These are phyloP conservation scores for Pseudomassariella vexata DNA, from an alignment of 2,329 filamentous ascomycete species.

Conservation along the genomic window DNA sequence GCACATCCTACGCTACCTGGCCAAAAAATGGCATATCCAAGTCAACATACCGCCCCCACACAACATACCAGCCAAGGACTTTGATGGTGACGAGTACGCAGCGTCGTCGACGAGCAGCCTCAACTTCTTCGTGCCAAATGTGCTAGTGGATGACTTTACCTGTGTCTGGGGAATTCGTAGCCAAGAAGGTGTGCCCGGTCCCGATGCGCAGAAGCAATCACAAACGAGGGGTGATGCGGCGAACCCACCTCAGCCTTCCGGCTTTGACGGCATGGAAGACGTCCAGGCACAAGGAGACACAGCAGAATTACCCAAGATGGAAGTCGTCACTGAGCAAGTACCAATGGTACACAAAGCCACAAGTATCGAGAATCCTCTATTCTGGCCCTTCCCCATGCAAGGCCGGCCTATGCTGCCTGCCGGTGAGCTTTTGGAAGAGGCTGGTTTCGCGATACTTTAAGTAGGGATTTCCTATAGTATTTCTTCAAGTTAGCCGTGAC, in stretches of 20 bases:
- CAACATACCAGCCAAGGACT: slow-evolving; percentile 25
- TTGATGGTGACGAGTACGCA: slow-evolving; percentile 32
- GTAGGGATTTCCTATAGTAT: too few relatives aligned
- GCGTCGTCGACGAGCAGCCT: slow-evolving; percentile 45
- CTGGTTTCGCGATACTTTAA: slow-evolving; percentile 43
- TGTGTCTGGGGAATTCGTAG: slow-evolving; percentile 35
- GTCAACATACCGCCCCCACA: slow-evolving; percentile 32
- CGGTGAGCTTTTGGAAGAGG: slow-evolving; percentile 40
- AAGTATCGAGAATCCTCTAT: slow-evolving; percentile 46
- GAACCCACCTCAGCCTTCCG: background rate
- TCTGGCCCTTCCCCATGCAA: slow-evolving; percentile 58
- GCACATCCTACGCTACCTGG: slow-evolving; percentile 52
- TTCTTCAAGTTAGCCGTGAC: too few relatives aligned
- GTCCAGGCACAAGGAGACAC: slow-evolving; percentile 7
- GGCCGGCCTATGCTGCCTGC: slow-evolving; percentile 47
- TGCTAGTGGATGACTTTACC: slow-evolving; percentile 41
- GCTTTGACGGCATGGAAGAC: background rate
- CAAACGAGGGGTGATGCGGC: too few relatives aligned
- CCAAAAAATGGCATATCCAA: slow-evolving; percentile 53
- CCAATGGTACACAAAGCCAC: slow-evolving; percentile 21
- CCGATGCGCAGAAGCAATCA: too few relatives aligned
- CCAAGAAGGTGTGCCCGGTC: background rate
- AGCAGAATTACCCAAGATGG: background rate
- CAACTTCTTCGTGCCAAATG: slow-evolving; percentile 51
- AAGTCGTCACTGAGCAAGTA: slow-evolving; percentile 10